These are phyloP conservation scores for Candida ipomoeae DNA, from an alignment of 805 yeast species.

Conservation along the genomic window DNA sequence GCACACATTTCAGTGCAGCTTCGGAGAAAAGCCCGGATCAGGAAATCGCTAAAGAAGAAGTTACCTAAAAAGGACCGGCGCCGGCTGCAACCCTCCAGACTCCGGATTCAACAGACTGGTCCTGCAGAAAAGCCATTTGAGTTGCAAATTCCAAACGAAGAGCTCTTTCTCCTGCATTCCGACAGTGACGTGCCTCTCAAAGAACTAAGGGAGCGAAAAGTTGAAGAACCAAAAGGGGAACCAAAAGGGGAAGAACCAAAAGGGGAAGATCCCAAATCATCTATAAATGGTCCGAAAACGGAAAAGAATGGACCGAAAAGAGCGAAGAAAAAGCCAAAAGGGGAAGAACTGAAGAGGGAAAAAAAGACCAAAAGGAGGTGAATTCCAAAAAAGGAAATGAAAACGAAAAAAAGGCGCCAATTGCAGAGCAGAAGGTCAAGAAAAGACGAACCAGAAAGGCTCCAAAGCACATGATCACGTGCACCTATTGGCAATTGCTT, in stretches of 20 bases:
- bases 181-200: neutral
- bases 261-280: no score
- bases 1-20: neutral
- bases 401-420: neutral
- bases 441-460: neutral
- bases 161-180: no score
- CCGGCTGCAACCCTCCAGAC: neutral
- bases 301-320: neutral
- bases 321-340: neutral
- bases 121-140: neutral
- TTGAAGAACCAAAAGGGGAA: neutral
- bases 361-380: neutral
- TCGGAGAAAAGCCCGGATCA: neutral
- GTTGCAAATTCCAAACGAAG: neutral
- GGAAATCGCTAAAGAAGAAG: neutral
- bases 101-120: neutral
- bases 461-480: neutral
- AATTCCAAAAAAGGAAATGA: neutral
- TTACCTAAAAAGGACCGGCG: neutral
- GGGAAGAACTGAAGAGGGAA: neutral
- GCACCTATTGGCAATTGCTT: neutral
- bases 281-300: no score
- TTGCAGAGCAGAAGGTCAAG: neutral
- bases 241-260: neutral
- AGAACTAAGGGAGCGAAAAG: neutral